Evolutionary conservation across 1,284 basidiomycete genomes (phyloP), one percentile per base, ranked within the genome.

Genomic region (Cronartium ribicola): DNA sequence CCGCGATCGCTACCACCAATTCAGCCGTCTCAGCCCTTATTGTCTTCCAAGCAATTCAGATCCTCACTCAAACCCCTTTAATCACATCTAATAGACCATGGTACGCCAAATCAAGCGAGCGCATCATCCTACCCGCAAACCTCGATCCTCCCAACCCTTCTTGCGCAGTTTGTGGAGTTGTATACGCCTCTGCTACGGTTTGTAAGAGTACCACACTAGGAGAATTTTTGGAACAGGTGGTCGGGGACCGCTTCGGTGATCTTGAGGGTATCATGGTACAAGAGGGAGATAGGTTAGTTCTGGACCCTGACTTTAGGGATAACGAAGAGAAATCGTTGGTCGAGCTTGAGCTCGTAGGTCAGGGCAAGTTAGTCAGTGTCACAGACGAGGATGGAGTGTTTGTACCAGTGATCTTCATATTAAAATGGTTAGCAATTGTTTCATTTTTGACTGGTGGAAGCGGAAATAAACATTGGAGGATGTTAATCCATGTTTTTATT

Each of bases 1-100:
- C 96, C 0, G 96, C 96, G 1, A 98, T 98, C 78, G 96, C 96
- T 1, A 98, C 96, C 0, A 99, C 96, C 7, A 99, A 99, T 81
- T 96, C 96, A 13, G 91, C 98, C 81, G 88, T 98, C 77, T 90
- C 96, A 0, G 96, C 94, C 0, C 84, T 96, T 44, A 92, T 97
- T 78, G 93, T 97, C 17, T 85, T 98, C 64, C 94, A 97, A 82
- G 91, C 94, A 0, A 83, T 97, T 13, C 88, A 93, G 75, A 85
- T 96, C 39, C 85, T 98, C 44, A 77, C 65, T 66, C 78, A 77
- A 75, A 76, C 55, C 10, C 73, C 20, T 37, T 37, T 86, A 86
- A 87, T 66, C 90, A 88, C 77, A 87, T 91, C 5, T 87, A 89
- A 78, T 81, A 91, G 6, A 89, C 48, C 66, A 60, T 67, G 75